Evolutionary conservation across 768 basidiomycete species (phyloP), one percentile per base, ranked within the genome.

Genomic region (Amanita pallidorosea): DNA sequence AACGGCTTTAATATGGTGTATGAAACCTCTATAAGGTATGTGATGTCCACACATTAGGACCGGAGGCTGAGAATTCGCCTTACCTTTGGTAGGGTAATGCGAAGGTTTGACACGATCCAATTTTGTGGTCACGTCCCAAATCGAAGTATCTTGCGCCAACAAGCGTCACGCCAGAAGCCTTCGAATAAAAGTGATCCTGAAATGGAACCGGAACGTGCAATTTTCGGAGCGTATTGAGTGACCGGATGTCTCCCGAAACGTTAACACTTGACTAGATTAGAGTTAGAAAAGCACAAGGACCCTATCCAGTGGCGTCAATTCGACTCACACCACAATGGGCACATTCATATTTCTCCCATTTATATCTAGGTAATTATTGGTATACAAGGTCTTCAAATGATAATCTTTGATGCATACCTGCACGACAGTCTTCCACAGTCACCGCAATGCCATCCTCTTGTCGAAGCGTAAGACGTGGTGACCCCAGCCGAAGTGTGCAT

Each of bases 281-380:
- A 43, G 20, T 45, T 25, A 35, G 42, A 51, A 36, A 15, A 18
- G 18, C 17, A n/a, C 20, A 47, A n/a, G 35, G 8, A 13, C 34
- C 45, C 17, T 7, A 18, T n/a, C n/a, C 43, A 22, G 27, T 27
- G 23, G n/a, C 29, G 18, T 33, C 22, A 15, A 29, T 11, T n/a
- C 20, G 31, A 55, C 59, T 36, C 63, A 86, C 87, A 15, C 68
- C 57, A 60, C 86, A 90, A 51, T 70, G 58, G 29, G 69, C 63
- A 58, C 88, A 91, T 61, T 85, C 75, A 78, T 85, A 88, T 45
- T 73, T 59, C 59, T 85, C 77, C 87, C 86, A 88, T 63, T 81
- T 83, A 47, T 62, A 80, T 56, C 88, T 89, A 52, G 37, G 22
- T 23, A 25, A 20, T 51, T 22, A 11, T 36, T 15, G 27, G 4